phyloP scores from a whole-genome alignment of 257 asterid species.

The Nicotiana otophora region DNA sequence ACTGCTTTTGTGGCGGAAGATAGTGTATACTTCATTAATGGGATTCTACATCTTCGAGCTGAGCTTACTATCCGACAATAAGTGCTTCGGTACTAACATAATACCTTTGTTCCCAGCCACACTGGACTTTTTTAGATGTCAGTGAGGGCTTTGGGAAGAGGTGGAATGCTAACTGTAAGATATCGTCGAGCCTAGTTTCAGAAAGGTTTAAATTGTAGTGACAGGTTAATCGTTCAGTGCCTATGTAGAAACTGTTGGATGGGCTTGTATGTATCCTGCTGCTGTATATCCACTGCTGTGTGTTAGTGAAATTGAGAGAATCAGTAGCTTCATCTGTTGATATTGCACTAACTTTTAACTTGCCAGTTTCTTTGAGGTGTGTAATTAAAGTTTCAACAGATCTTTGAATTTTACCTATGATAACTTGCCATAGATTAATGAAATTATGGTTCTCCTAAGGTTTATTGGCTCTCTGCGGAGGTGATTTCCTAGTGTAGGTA shows the following conservation, averaged over 20 bases:
- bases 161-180: not conserved
- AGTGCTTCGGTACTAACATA: not conserved
- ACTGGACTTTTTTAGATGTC: not conserved
- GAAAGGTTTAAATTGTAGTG: not conserved
- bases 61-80: conserved; percentile 9
- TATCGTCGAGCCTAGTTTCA: not conserved
- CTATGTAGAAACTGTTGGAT: not conserved
- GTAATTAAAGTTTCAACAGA: not conserved
- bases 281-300: not conserved
- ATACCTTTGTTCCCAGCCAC: not conserved
- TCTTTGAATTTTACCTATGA: not conserved
- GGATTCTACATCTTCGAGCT: conserved; percentile 16
- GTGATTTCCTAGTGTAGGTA: too few species aligned
- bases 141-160: not conserved
- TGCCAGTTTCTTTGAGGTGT: not conserved
- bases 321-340: not conserved
- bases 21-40: conserved; percentile 15
- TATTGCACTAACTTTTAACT: not conserved
- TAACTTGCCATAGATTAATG: not conserved
- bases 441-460: not conserved
- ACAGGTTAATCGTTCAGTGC: not conserved
- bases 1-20: conserved; percentile 7
- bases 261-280: not conserved
- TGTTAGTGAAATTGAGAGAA: not conserved
- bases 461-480: too few species aligned